Conservation (phyloP, 768 basidiomycete species). For the Leccinum subgranulosum region DNA sequence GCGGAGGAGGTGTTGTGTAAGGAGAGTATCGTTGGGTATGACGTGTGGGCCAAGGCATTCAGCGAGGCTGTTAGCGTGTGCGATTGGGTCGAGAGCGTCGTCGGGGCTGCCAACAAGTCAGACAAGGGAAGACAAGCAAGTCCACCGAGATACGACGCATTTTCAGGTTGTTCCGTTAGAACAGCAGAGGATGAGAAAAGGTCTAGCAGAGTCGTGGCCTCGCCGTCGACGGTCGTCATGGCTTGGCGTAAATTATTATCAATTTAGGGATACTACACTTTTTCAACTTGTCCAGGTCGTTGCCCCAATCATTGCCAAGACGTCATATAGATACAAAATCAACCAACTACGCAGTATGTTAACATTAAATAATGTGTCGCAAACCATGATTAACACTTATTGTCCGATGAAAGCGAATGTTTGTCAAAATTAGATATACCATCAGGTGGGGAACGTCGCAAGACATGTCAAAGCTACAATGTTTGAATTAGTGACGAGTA, state of each 20-base stretch:
- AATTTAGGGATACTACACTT: not conserved
- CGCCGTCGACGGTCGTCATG: constrained; percentile 21
- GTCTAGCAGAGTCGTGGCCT: constrained; percentile 24
- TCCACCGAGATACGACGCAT: constrained; percentile 56
- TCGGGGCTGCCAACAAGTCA: constrained; percentile 71
- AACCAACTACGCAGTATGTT: not conserved
- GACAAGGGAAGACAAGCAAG: constrained; percentile 64
- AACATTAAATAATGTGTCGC: not conserved
- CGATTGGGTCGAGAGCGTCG: constrained; percentile 74
- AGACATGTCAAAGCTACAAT: constrained; percentile 18
- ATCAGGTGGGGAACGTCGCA: not conserved
- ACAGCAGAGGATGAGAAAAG: constrained; percentile 21
- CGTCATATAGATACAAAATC: constrained; percentile 17
- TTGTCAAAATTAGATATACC: constrained; percentile 2
- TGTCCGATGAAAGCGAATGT: not conserved
- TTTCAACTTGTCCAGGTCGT: not conserved
- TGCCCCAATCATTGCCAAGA: constrained; percentile 1
- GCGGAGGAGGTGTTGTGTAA: constrained; percentile 77
- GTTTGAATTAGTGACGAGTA: constrained; percentile 6
- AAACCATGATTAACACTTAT: not conserved
- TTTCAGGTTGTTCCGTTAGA: constrained; percentile 17
- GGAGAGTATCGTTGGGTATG: constrained; percentile 90
- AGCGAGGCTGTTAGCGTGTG: constrained; percentile 87
- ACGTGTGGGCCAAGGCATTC: constrained; percentile 85
- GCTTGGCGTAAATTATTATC: not conserved